A percentile compares a stretch with the other conserved stretches of the same genome.
phyloP scores from a whole-genome alignment of 805 yeast genomes.

The Barnettozyma botsteinii region DNA sequence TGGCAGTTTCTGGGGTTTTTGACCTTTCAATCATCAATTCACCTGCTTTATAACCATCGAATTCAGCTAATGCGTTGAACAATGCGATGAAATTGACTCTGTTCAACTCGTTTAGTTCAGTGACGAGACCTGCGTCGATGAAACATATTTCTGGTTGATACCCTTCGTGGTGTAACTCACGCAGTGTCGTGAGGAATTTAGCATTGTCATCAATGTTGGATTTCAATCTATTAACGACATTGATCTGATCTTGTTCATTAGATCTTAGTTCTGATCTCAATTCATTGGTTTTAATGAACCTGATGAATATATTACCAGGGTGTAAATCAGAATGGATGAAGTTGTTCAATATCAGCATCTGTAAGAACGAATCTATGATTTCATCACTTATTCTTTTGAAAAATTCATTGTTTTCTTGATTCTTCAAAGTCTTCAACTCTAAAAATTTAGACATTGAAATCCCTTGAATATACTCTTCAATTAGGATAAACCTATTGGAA shows the following conservation, averaged over 20 bases:
- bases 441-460: conserved; percentile 73
- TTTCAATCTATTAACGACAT: conserved; percentile 19
- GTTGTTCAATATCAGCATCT: conserved; percentile 89
- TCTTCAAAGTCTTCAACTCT: conserved; percentile 28
- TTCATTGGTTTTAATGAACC: conserved; percentile 49
- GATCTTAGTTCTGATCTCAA: conserved; percentile 26
- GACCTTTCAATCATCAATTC: conserved; percentile 94
- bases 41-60: conserved; percentile 94
- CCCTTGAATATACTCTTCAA: conserved; percentile 83
- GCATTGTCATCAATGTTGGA: conserved; percentile 21
- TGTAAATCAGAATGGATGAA: conserved; percentile 96
- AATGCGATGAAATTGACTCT: conserved; percentile 83
- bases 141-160: conserved; percentile 84
- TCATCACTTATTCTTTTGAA: conserved; percentile 71
- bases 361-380: conserved; percentile 84
- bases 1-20: conserved; percentile 87
- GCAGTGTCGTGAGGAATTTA: conserved; percentile 44
- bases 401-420: conserved; percentile 39
- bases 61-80: conserved; percentile 81
- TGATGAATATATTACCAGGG: conserved; percentile 88
- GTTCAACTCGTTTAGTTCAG: conserved; percentile 75
- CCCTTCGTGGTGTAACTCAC: conserved; percentile 44
- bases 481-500: conserved; percentile 65
- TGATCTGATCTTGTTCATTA: conserved; percentile 16
- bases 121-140: conserved; percentile 89